Conservation (phyloP, 495 filamentous ascomycete species). For the Neurospora tetraspora region DNA sequence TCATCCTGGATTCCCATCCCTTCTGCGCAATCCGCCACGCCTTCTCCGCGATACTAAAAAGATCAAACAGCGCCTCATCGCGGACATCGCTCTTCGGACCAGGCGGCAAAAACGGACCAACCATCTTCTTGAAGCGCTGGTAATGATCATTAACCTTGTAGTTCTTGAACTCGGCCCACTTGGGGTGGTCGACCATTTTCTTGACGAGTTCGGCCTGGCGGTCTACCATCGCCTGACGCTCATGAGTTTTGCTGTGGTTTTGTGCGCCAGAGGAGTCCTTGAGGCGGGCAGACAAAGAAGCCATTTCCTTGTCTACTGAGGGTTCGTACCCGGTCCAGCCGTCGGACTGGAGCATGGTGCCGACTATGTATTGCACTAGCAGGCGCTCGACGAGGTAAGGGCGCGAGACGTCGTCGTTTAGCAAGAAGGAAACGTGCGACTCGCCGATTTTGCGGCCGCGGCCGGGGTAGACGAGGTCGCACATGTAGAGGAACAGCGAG, state of each 20-base stretch:
- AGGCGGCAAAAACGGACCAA: constrained; percentile 6
- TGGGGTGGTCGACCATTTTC: constrained; percentile 1
- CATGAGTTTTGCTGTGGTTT: not conserved
- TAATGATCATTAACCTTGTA: constrained; percentile 13
- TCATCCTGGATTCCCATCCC: constrained; percentile 15
- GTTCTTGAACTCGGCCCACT: constrained; percentile 10
- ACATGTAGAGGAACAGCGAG: constrained; percentile 20
- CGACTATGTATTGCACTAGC: constrained; percentile 18
- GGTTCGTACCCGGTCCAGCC: constrained; percentile 16
- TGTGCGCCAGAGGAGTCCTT: no score
- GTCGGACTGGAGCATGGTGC: constrained; percentile 14
- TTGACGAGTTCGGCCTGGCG: constrained; percentile 9
- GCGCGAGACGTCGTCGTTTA: constrained; percentile 16
- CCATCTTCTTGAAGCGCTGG: constrained; percentile 15
- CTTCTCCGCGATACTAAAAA: constrained; percentile 12
- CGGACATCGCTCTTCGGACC: rapidly evolving
- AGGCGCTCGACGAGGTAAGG: constrained; percentile 23
- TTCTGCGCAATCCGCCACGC: constrained; percentile 23
- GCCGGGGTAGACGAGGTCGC: constrained; percentile 7
- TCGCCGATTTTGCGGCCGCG: constrained; percentile 8
- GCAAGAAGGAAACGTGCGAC: constrained; percentile 12
- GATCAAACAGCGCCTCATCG: constrained; percentile 19
- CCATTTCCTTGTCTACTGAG: constrained; percentile 9
- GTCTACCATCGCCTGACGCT: constrained; percentile 20
- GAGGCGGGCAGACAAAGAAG: no score